phyloP scores from a whole-genome alignment of 129 eudicot genomes.

The Lactuca sativa region DNA sequence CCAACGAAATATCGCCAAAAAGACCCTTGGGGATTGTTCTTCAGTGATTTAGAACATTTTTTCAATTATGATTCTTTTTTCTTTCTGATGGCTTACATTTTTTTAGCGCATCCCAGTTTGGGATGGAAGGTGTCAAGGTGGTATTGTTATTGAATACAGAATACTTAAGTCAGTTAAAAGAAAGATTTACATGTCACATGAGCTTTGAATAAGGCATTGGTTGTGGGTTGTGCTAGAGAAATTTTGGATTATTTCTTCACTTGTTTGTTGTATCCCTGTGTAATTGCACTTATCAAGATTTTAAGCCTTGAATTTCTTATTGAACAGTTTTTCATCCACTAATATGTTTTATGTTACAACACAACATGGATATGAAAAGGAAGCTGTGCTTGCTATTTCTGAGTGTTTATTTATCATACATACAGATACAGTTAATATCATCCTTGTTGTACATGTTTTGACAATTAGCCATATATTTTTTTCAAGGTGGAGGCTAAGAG shows the following conservation, averaged over 20 bases:
- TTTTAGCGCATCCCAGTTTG: background rate
- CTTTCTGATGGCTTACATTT: background rate
- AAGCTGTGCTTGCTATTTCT: background rate
- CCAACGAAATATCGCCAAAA: no score
- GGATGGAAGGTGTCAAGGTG: background rate
- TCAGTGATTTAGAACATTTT: background rate
- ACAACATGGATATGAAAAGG: no score
- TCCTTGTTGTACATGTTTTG: background rate
- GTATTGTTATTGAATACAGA: no score
- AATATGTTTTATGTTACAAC: no score
- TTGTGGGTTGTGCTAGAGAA: no score
- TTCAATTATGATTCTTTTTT: background rate
- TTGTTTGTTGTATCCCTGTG: no score
- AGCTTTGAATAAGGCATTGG: no score
- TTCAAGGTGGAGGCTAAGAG: conserved; percentile 87
- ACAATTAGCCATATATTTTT: background rate
- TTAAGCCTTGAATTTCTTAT: background rate
- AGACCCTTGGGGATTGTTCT: background rate
- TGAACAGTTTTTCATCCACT: background rate
- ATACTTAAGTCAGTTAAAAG: no score
- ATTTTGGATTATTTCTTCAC: no score
- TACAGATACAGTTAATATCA: background rate
- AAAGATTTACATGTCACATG: no score
- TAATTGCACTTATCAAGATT: no score
- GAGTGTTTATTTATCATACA: background rate